Percentiles rank a stretch among this genome's conserved stretches.
These are phyloP conservation scores for Phanerochaete sordida DNA, from an alignment of 768 basidiomycete genomes.

Conservation along the genomic window DNA sequence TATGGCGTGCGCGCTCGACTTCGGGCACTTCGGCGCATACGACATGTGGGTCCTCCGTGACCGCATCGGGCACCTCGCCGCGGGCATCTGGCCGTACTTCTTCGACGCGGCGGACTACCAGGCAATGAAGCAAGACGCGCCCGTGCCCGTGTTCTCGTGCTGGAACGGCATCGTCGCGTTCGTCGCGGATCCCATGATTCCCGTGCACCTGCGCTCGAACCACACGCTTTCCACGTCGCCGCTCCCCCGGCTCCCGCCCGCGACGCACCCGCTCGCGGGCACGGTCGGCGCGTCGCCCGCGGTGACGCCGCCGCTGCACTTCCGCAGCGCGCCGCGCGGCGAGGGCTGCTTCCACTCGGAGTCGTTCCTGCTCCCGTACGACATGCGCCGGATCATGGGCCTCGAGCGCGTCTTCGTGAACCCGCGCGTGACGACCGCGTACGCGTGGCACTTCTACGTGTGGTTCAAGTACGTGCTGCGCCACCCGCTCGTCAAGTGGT, in stretches of 20 bases:
- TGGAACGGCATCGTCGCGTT: slow-evolving; percentile 45
- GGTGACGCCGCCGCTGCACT: slow-evolving; percentile 28
- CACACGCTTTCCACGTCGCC: slow-evolving; percentile 32
- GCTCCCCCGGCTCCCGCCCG: slow-evolving; percentile 24
- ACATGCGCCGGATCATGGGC: slow-evolving; percentile 36
- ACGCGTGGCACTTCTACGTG: slow-evolving; percentile 29
- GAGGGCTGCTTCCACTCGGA: slow-evolving; percentile 37
- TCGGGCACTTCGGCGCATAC: slow-evolving; percentile 30
- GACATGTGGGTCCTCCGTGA: slow-evolving; percentile 38
- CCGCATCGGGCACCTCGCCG: slow-evolving; percentile 28
- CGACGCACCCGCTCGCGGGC: slow-evolving; percentile 26
- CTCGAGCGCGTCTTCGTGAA: slow-evolving; percentile 35
- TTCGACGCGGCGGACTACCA: slow-evolving; percentile 33
- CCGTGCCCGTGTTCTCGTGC: slow-evolving; percentile 41
- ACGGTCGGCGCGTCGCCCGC: slow-evolving; percentile 24
- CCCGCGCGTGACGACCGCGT: slow-evolving; percentile 35
- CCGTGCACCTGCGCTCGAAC: slow-evolving; percentile 34
- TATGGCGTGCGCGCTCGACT: slow-evolving; percentile 42
- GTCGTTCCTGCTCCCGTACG: slow-evolving; percentile 40
- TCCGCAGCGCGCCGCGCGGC: slow-evolving; percentile 25
- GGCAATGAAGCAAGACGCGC: slow-evolving; percentile 34
- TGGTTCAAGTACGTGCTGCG: slow-evolving; percentile 30
- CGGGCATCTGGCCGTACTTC: slow-evolving; percentile 38
- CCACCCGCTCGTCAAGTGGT: slow-evolving; percentile 38
- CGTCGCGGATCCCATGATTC: slow-evolving; percentile 37